phyloP scores from a whole-genome alignment of 208 protist species.

The Porcisia hertigi region DNA sequence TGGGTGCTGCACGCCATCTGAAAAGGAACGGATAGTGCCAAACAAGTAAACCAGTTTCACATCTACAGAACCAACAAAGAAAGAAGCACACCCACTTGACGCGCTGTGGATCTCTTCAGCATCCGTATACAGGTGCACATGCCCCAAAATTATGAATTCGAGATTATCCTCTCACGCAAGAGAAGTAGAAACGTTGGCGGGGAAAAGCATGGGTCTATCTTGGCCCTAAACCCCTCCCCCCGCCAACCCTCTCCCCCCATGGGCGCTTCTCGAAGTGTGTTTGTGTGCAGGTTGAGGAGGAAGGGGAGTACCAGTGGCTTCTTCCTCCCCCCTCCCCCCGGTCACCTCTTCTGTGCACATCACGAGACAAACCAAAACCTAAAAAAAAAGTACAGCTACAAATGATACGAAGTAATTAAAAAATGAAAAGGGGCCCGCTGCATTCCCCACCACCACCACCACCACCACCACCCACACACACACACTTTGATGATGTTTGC shows the following conservation, averaged over 20 bases:
- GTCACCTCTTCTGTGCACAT: neutral
- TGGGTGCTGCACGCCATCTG: neutral
- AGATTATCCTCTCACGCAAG: neutral
- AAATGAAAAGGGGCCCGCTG: too few species aligned
- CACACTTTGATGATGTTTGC: too few species aligned
- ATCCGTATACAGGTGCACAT: neutral
- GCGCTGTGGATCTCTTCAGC: neutral
- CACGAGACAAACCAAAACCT: neutral
- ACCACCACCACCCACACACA: too few species aligned
- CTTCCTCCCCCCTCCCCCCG: neutral
- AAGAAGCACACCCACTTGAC: neutral
- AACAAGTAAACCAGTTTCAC: constrained; percentile 2
- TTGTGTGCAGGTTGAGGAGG: neutral
- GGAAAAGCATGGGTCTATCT: neutral
- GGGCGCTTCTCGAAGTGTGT: neutral
- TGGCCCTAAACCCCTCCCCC: neutral
- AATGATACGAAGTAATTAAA: neutral
- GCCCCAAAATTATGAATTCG: neutral
- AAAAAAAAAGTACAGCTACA: neutral
- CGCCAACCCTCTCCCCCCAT: neutral
- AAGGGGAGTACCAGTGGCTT: neutral
- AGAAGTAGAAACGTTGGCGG: neutral
- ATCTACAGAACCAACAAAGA: constrained; percentile 10
- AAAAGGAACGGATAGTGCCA: constrained; percentile 13
- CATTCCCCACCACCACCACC: too few species aligned